Base-by-base conservation (phyloP, 148 eudicot species). In the Polygonum maritimum region DNA sequence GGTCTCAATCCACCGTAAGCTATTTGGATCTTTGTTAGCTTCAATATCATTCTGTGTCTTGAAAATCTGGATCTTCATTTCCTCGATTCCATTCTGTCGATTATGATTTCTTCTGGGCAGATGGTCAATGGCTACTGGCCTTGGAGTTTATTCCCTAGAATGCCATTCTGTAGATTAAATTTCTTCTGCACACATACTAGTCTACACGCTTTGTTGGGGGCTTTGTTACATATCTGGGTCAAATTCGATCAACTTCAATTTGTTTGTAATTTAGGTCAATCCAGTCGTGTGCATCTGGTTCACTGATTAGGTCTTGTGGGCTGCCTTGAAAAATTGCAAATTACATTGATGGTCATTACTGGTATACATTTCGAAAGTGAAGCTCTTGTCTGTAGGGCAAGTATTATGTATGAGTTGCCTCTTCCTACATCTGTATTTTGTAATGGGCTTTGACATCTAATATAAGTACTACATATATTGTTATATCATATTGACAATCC, bases 1-100 rank as follows among this genome's bases (percentile, higher is more conserved):
- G 81, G 15, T 83, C 85, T 73, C 88, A 84, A 71, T 85, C 84
- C 77, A 73, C 74, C 76, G 93, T 89, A 84, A 85, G 84, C 2
- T 33, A 51, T 71, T 40, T 58, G 13, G 40, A 65, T 65, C 40
- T 65, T 63, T 54, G 62, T 54, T 22, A 10, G 0, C 9, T 33
- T 26, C 15, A 47, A 5, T 71, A 35, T 71, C 36, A 26, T 5
- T 48, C 47, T 26, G 21, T 36, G 65, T 2, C 22, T 12, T 12
- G n/a, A 31, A 3, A 67, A 35, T 38, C 38, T 11, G 38, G 38
- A 7, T 63, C 38, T 26, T 22, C 22, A 63, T 22, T 63, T 63
- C 38, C 12, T 63, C 8, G 38, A 22, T 12, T 3, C 38, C 35
- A 21, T 33, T 63, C 4, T 33, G 47, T 44, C 0, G 9, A 10